Evolutionary conservation across 805 yeast genomes (phyloP), one percentile per base, ranked within the genome.

Genomic region (Ogataea siamensis): DNA sequence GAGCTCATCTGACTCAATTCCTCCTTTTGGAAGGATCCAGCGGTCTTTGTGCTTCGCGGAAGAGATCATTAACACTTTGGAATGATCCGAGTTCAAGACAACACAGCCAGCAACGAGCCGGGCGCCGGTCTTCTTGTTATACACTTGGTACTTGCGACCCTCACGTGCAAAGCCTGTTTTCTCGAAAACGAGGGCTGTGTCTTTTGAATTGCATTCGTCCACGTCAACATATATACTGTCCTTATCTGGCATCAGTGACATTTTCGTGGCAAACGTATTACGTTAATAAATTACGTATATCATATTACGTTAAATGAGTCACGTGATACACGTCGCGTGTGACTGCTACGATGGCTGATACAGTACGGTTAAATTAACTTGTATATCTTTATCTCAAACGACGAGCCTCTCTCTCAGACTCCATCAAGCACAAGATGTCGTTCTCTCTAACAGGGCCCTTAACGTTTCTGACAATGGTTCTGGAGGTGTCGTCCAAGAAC

Each of bases 401-500:
- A 78, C 91, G 82, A 66, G 98, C 98, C 80, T 91, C 99, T 82
- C 99, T 91, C 80, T 91, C 99, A 60, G 98, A 91, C 80, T 91
- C 99, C 96, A 91, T 93, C 71, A 91, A 82, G 73, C 96, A 93
- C 72, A 91, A 84, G 76, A 93, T 87, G 72, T 91, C 99, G 76
- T 91, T 85, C 75, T 87, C 95, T 73, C 96, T 85, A 71, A 87
- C 96, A 71, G 96, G 95, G 67, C 96, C 95, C 50, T 87, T 87
- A 73, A 87, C 96, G 83, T 87, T 87, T 82, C 96, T 86, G 79
- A 87, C 94, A 64, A 87, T 87, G 67, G 93, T 83, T 80, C 96
- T 85, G 73, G 93, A 77, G 66, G 89, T 77, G 71, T 87, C 96
- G 67, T 87, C 96, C 70, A 87, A 77, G 83, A 87, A 87, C 75